Percentiles rank a stretch among this genome's conserved stretches.
These are phyloP conservation scores for Phytophthora hibernalis DNA, from an alignment of 352 stramenopile genomes.

Conservation along the genomic window DNA sequence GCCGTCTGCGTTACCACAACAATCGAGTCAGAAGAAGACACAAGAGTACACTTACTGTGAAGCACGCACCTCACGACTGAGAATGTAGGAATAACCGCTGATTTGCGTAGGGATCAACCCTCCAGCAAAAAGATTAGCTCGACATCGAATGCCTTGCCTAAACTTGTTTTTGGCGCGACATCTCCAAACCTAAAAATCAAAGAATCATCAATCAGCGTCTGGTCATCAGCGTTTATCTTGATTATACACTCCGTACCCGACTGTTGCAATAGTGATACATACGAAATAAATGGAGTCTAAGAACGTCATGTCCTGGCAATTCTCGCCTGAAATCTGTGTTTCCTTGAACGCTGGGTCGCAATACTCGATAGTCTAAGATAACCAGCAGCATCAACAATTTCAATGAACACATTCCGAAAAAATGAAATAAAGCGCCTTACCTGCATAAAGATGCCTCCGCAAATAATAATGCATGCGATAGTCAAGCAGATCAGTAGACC, in stretches of 20 bases:
- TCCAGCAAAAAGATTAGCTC: conserved; percentile 79
- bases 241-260: conserved; percentile 53
- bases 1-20: conserved; percentile 50
- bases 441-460: conserved; percentile 62
- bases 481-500: conserved; percentile 60
- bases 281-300: conserved; percentile 86
- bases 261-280: conserved; percentile 85
- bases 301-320: conserved; percentile 77
- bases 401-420: neutral
- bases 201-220: neutral
- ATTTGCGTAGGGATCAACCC: conserved; percentile 75
- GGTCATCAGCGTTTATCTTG: neutral
- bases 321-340: conserved; percentile 32
- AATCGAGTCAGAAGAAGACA: conserved; percentile 5
- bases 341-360: conserved; percentile 44
- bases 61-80: conserved; percentile 66
- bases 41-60: neutral
- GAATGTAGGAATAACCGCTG: conserved; percentile 70
- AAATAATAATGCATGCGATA: conserved; percentile 70
- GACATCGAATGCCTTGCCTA: conserved; percentile 74
- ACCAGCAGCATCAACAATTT: neutral
- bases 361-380: conserved; percentile 63
- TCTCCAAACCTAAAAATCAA: conserved; percentile 64
- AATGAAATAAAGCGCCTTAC: conserved; percentile 27
- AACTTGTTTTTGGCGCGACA: conserved; percentile 63